Evolutionary conservation across 148 eudicot genomes (phyloP), one percentile per base, ranked within the genome.

Genomic region (Rhododendron kiyosumense): DNA sequence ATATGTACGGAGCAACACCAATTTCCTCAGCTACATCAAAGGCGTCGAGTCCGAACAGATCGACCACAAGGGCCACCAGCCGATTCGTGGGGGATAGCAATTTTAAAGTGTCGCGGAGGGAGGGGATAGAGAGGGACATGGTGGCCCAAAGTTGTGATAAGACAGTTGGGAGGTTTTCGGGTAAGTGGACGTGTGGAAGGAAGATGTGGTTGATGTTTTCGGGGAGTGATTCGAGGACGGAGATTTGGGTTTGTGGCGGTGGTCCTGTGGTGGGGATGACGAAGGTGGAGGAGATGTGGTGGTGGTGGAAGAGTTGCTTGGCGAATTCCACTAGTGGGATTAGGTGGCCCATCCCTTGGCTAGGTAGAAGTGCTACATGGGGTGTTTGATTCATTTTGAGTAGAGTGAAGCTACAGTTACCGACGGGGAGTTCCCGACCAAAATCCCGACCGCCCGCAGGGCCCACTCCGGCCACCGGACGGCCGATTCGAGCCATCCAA

Each of bases 281-380:
- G 49, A 93, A 86, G 4, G 95, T 87, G 61, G 88, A n/a, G 65
- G 86, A 65, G 76, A 92, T 87, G 15, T 76, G 81, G 52, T 80
- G 86, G 73, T 36, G 63, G 8, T 83, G 24, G 4, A 84, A 13
- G 5, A 93, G 84, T 67, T 88, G 90, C 38, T 89, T 89, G 11
- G 92, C 92, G 52, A 92, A 86, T 13, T 86, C 87, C 11, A 85
- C 41, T 0, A 91, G 48, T 43, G 95, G 95, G 63, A 91, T 91
- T 1, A 93, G 85, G 54, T 92, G 94, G 54, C 94, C 95, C 92
- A 93, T 93, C 3, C 93, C 95, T 0, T 92, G 94, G 28, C 91
- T 92, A n/a, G 95, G 91, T 22, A 92, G 24, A 59, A 93, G 52
- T n/a, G 90, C 90, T 67, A 93, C 54, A 22, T 91, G 94, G 38